phyloP scores from a whole-genome alignment of 352 stramenopile genomes.

The Pythium brachiatum region DNA sequence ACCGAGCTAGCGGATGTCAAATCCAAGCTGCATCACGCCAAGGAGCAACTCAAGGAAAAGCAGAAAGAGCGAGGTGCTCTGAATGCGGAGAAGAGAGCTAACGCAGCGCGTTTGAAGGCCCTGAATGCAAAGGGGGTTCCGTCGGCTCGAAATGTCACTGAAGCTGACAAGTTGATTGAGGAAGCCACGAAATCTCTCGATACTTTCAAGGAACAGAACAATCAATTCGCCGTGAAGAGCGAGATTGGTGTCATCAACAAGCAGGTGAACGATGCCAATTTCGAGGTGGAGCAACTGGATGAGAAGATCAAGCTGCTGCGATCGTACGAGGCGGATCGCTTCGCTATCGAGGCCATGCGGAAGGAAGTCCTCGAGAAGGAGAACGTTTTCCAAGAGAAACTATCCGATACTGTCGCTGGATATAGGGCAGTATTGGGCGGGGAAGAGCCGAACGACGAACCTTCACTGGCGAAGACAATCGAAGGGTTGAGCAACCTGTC shows the following conservation, averaged over 20 bases:
- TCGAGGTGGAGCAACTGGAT: constrained; percentile 42
- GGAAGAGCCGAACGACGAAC: constrained; percentile 31
- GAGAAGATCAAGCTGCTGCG: constrained; percentile 57
- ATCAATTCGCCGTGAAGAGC: constrained; percentile 32
- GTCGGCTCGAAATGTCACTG: constrained; percentile 45
- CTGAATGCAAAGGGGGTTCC: constrained; percentile 37
- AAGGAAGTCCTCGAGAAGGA: constrained; percentile 43
- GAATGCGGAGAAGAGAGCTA: constrained; percentile 39
- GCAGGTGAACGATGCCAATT: constrained; percentile 41
- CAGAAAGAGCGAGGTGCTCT: constrained; percentile 36
- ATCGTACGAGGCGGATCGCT: constrained; percentile 42
- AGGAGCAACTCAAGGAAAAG: constrained; percentile 50
- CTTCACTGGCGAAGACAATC: constrained; percentile 27
- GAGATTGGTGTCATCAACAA: constrained; percentile 48
- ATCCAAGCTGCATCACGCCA: constrained; percentile 46
- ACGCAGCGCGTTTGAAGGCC: constrained; percentile 39
- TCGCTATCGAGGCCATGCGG: constrained; percentile 48
- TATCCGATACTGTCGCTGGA: constrained; percentile 47
- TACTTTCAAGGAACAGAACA: constrained; percentile 42
- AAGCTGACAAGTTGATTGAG: constrained; percentile 43
- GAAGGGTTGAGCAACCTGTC: constrained; percentile 30
- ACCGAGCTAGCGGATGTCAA: constrained; percentile 47
- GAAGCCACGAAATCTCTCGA: constrained; percentile 47
- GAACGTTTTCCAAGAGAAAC: constrained; percentile 36
- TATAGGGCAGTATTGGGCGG: constrained; percentile 31